Percentiles rank a stretch among this genome's conserved stretches.
phyloP scores from a whole-genome alignment of 106 monocot species.

The Allium cepa region DNA sequence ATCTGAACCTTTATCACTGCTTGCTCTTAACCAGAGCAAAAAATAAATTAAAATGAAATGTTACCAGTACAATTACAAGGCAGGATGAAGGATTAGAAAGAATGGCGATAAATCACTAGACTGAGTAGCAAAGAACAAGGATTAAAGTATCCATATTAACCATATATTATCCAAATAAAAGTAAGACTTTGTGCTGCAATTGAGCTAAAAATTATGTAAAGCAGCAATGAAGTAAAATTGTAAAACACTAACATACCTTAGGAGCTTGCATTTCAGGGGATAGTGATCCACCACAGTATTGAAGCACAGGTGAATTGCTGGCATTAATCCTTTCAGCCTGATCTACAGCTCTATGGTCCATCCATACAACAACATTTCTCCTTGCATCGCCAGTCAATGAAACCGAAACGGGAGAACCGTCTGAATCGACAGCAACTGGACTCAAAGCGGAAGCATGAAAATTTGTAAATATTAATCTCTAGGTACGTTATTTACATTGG shows the following conservation, averaged over 20 bases:
- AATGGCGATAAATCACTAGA: no score
- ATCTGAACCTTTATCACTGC: no score
- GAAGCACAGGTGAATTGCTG: conserved; percentile 67
- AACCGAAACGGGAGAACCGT: conserved; percentile 89
- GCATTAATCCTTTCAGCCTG: conserved; percentile 87
- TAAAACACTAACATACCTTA: conserved; percentile 38
- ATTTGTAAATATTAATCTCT: background rate
- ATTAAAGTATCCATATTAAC: no score
- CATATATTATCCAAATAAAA: no score
- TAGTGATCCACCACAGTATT: conserved; percentile 81
- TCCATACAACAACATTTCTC: conserved; percentile 94
- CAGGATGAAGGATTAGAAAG: no score
- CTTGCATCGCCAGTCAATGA: conserved; percentile 89
- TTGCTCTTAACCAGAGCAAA: no score
- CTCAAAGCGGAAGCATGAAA: background rate
- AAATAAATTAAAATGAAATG: no score
- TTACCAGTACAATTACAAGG: no score
- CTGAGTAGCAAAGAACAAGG: no score
- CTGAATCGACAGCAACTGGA: conserved; percentile 95
- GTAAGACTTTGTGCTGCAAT: no score
- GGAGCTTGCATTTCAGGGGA: conserved; percentile 99
- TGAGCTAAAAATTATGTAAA: no score
- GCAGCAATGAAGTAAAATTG: no score
- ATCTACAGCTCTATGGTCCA: conserved; percentile 93
- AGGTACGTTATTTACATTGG: background rate